Base-by-base conservation (phyloP, 2,329 filamentous ascomycete species). In the Monosporascus sp. region DNA sequence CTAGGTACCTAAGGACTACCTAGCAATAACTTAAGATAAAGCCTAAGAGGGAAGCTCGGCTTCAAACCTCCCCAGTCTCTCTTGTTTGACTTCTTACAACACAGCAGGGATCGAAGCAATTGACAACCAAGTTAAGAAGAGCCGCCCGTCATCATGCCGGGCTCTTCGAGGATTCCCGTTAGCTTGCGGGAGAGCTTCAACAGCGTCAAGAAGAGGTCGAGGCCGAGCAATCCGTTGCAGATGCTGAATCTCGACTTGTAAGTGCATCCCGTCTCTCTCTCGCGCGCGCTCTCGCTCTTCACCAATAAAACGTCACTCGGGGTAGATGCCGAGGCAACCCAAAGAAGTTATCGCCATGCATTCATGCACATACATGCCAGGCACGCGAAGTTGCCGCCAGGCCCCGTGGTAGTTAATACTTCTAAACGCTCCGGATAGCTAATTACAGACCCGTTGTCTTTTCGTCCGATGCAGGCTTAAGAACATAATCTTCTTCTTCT, bases 401-500 rank as follows among this genome's bases (percentile, higher is more conserved):
- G 11, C 31, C 31, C 31, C 4, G 9, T 35, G 31, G 4, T 14
- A 14, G 14, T 40, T 44, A 43, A 37, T 18, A n/a, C 38, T 20
- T 14, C 14, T 52, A 50, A 20, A 24, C 8, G 20, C 3, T 9
- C 49, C 35, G 17, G 35, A 52, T 44, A 49, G 35, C 50, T 52
- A 26, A 51, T 40, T 14, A 15, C 18, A 35, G 31, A 41, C 43
- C 35, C 35, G 37, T 35, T 18, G 8, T 52, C n/a, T 24, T 28
- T 24, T 4, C 28, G 37, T 8, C 18, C 17, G 38, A 3, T 22
- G 18, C 60, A 93, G 90, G 55, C 67, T 96, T 57, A 89, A 90
- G 51, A 96, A 97, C 69, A 77, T 97, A 55, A 77, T 97, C 63
- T 96, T 97, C 71, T 79, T 92, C 67, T 81, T 96, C 63, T 97